phyloP scores from a whole-genome alignment of 2,329 filamentous ascomycete genomes.

The Ophiostoma himal-ulmi region DNA sequence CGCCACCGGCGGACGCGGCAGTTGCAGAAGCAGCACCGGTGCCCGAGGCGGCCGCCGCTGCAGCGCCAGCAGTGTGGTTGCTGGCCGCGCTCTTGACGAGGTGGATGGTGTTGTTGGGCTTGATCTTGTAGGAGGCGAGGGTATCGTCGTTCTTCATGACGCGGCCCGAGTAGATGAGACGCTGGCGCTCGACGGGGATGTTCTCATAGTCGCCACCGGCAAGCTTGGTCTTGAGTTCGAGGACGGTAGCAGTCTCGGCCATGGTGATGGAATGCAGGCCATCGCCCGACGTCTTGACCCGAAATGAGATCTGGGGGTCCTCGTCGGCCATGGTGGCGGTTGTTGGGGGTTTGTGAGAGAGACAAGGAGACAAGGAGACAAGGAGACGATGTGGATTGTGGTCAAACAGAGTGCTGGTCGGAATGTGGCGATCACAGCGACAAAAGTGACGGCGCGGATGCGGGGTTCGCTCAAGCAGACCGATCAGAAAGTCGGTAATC shows the following conservation, averaged over 20 bases:
- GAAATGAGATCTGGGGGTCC: constrained; percentile 84
- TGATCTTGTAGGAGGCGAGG: constrained; percentile 84
- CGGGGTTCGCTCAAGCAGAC: not conserved
- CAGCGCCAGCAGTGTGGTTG: constrained; percentile 52
- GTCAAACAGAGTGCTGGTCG: not conserved
- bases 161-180: constrained; percentile 93
- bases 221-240: constrained; percentile 85
- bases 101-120: constrained; percentile 90
- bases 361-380: too few relatives aligned
- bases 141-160: constrained; percentile 94
- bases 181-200: constrained; percentile 79
- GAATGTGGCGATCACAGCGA: not conserved
- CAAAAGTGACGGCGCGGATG: not conserved
- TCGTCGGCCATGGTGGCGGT: constrained; percentile 56
- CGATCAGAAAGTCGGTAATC: not conserved
- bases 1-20: constrained; percentile 39
- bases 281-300: constrained; percentile 94
- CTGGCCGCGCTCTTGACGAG: constrained; percentile 94
- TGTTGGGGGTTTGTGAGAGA: not conserved
- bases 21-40: constrained; percentile 29
- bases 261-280: constrained; percentile 71
- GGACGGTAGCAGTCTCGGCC: constrained; percentile 66
- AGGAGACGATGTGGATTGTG: too few relatives aligned
- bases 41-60: constrained; percentile 7
- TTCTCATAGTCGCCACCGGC: constrained; percentile 76